Evolutionary conservation across 108 stramenopile genomes (phyloP).

Genomic region (Skeletonema tropicum): DNA sequence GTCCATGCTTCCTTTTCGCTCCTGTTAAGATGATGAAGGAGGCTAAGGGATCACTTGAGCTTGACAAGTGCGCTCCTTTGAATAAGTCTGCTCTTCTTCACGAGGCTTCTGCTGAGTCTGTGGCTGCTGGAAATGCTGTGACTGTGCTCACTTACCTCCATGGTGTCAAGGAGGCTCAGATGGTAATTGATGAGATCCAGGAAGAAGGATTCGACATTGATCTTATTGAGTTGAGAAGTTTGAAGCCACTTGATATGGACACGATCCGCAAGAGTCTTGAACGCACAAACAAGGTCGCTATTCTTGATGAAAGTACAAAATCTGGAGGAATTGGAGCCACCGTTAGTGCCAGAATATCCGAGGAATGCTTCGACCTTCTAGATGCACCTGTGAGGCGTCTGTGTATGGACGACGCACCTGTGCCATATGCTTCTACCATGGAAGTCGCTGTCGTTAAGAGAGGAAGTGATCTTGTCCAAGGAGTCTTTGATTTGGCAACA

Average conservation of each 20-base stretch:
- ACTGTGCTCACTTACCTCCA: conserved; percentile 98
- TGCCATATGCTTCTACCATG: conserved; percentile 95
- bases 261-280: conserved; percentile 86
- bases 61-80: conserved; percentile 91
- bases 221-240: conserved; percentile 95
- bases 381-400: conserved; percentile 96
- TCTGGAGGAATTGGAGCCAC: conserved; percentile 97
- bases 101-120: conserved; percentile 82
- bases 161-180: conserved; percentile 94
- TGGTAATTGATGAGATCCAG: conserved; percentile 80
- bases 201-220: conserved; percentile 96
- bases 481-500: conserved; percentile 83
- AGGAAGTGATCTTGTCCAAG: conserved; percentile 86
- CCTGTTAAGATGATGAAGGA: conserved; percentile 99
- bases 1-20: conserved; percentile 97
- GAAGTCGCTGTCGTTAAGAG: conserved; percentile 96
- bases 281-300: conserved; percentile 92
- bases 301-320: conserved; percentile 96
- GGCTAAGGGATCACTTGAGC: conserved; percentile 87
- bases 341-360: conserved; percentile 91
- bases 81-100: conserved; percentile 93
- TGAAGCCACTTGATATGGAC: conserved; percentile 97
- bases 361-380: conserved; percentile 95
- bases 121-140: conserved; percentile 85
- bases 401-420: conserved; percentile 97